phyloP scores from a whole-genome alignment of 768 basidiomycete species.

The Hericium erinaceus region DNA sequence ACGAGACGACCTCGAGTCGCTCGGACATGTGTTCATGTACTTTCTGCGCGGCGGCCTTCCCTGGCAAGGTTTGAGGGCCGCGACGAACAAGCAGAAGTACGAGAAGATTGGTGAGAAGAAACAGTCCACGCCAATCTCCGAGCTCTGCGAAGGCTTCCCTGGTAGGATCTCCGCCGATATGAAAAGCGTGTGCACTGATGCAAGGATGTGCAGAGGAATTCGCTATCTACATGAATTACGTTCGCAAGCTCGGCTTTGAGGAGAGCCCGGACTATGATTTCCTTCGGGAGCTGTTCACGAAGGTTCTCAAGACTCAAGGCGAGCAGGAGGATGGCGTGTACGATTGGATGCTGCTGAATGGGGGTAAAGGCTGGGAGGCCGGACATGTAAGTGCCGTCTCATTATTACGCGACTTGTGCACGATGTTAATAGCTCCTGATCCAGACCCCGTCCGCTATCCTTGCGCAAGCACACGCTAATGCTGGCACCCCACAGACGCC shows the following conservation, averaged over 20 bases:
- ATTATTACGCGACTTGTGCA: not conserved
- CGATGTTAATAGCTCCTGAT: not conserved
- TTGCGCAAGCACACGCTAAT: conserved; percentile 46
- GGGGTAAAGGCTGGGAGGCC: conserved; percentile 94
- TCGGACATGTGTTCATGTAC: conserved; percentile 99
- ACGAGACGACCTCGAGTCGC: conserved; percentile 90
- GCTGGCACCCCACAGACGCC: conserved; percentile 45
- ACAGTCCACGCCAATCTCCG: conserved; percentile 84
- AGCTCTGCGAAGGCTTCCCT: conserved; percentile 95
- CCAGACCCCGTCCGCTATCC: conserved; percentile 34
- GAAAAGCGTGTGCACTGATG: not conserved
- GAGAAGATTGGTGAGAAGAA: conserved; percentile 99
- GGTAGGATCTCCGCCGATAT: conserved; percentile 38
- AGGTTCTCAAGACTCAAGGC: conserved; percentile 79
- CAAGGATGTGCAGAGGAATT: conserved; percentile 68
- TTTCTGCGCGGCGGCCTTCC: conserved; percentile 93
- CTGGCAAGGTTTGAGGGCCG: conserved; percentile 96
- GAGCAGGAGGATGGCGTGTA: conserved; percentile 89
- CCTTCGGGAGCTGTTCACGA: conserved; percentile 86
- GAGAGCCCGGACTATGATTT: conserved; percentile 98
- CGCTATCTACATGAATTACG: conserved; percentile 98
- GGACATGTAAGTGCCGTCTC: conserved; percentile 49
- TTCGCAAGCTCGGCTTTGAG: conserved; percentile 96
- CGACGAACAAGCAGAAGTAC: conserved; percentile 99
- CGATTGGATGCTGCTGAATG: conserved; percentile 95